Evolutionary conservation across 148 eudicot genomes (phyloP).

Genomic region (Camellia granthamiana): DNA sequence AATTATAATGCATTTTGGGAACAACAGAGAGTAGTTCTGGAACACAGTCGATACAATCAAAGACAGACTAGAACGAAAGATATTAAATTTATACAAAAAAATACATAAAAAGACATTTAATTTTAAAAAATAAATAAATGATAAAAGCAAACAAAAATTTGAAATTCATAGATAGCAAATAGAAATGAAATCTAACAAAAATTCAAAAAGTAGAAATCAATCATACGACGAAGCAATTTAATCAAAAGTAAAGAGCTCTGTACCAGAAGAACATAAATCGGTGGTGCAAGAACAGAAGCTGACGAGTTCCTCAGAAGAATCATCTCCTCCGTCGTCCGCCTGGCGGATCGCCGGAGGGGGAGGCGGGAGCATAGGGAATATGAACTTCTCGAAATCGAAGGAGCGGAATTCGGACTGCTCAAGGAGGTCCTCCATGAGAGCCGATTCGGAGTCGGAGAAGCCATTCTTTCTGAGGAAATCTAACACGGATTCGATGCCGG

Average conservation of each 20-base stretch:
- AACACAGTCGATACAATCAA: not conserved
- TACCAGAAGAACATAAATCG: constrained; percentile 50
- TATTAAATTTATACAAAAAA: not conserved
- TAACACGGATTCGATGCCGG: constrained; percentile 52
- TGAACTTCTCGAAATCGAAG: constrained; percentile 60
- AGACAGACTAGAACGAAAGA: not conserved
- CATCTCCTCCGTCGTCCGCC: constrained; percentile 22
- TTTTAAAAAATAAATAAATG: not conserved
- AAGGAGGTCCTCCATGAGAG: constrained; percentile 61
- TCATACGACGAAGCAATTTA: not conserved
- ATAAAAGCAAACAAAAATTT: too few species aligned
- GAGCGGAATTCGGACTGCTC: constrained; percentile 39
- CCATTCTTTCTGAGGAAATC: constrained; percentile 64
- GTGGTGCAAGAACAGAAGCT: constrained; percentile 79
- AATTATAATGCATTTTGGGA: not conserved
- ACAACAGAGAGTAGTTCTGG: not conserved
- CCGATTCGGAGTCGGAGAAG: constrained; percentile 56
- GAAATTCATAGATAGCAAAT: not conserved
- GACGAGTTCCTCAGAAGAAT: constrained; percentile 61
- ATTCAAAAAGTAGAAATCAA: not conserved
- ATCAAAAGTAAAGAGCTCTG: not conserved
- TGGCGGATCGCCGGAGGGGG: constrained; percentile 61
- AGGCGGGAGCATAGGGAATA: constrained; percentile 63
- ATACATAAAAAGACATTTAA: not conserved
- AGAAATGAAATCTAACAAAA: not conserved